Evolutionary conservation across 306 rosid genomes (phyloP), one percentile per base, ranked within the genome.

Genomic region (Castanea crenata): DNA sequence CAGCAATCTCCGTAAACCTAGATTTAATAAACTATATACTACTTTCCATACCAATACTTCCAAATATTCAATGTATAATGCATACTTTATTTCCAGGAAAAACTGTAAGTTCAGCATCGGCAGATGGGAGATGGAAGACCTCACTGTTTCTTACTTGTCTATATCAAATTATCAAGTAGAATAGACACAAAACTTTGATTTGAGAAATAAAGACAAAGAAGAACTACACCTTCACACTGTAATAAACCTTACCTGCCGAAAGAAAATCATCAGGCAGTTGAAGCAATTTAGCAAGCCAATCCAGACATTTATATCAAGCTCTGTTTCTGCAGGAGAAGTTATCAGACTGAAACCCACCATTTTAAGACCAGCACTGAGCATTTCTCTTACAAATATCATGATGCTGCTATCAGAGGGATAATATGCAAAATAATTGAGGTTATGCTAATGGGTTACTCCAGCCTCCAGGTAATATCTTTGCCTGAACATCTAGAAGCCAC

Each of bases 291-390:
- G 94, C 98, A 57, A 95, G 92, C 99, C 99, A 95, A 77, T 95
- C 98, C 19, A 95, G 74, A 95, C 98, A 29, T 90, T 88, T 14
- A 79, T 85, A 81, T 95, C 99, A 19, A 95, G 98, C 81, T 95
- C 98, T 74, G 99, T 95, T 38, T 96, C 99, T 31, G 99, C 99
- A 32, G 99, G 99, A 81, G 99, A 95, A 80, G 91, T 80, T 56
- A 95, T 88, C 97, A 97, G 92, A 84, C 96, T 95, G 84, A 95
- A 95, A 67, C 98, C 99, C 73, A 92, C 92, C 75, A 91, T 88
- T 85, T 86, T 95, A 56, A 95, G 85, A 75, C 96, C 98, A 51
- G 97, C 98, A 82, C 99, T 95, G 29, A 92, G 91, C 99, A 95
- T 95, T 87, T 95, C 99, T 70, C 99, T 97, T 19, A 95, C 78